Evolutionary conservation across 768 basidiomycete genomes (phyloP).

Genomic region (Boletus edulis): DNA sequence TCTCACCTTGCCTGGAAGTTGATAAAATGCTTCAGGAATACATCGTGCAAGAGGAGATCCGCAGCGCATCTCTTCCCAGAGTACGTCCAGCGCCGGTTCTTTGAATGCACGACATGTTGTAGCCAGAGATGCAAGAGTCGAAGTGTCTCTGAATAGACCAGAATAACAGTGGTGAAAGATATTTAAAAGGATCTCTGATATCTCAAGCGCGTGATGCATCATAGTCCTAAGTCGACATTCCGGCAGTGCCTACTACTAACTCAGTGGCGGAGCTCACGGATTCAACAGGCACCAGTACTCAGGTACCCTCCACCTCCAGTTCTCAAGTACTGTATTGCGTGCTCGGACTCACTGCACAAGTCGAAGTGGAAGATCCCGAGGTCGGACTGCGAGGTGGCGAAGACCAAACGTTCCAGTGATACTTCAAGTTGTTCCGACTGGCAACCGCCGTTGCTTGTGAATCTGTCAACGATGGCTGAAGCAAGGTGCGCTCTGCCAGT

Average conservation of each 20-base stretch:
- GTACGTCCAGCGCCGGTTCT: not conserved
- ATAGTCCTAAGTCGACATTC: not conserved
- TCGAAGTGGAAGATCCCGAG: no score
- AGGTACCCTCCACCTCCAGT: no score
- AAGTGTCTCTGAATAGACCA: not conserved
- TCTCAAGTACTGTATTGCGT: no score
- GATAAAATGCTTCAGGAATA: not conserved
- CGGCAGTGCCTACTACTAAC: no score
- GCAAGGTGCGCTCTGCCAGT: not conserved
- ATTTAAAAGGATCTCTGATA: not conserved
- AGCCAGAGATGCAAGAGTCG: not conserved
- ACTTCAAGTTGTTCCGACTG: no score
- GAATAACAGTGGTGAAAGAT: not conserved
- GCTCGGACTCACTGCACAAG: no score
- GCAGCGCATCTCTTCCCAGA: not conserved
- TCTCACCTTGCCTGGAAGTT: not conserved
- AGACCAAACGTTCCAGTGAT: no score
- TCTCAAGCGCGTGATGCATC: no score
- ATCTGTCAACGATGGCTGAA: conserved; percentile 1
- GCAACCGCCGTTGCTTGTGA: no score
- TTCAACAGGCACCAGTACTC: no score
- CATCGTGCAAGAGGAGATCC: not conserved
- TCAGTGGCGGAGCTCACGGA: no score
- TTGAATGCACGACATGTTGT: not conserved
- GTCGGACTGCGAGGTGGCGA: no score